Conservation (phyloP, 176 grass and related monocot species). For the Triticum urartu region DNA sequence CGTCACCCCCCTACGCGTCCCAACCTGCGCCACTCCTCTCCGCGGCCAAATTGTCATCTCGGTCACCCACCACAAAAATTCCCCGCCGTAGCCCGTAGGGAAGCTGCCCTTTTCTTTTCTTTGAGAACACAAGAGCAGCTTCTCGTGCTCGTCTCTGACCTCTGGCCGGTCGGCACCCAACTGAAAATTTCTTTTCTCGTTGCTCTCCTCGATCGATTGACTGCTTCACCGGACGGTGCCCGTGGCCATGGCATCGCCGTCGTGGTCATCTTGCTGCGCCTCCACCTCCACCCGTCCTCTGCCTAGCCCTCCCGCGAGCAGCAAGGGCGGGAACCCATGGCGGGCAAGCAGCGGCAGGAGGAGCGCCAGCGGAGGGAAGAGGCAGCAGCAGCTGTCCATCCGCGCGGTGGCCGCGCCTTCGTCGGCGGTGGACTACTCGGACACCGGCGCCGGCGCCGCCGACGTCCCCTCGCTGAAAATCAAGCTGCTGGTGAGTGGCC, state of each 20-base stretch:
- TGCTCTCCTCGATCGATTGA: background rate
- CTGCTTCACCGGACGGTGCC: too few species aligned
- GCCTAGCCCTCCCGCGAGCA: background rate
- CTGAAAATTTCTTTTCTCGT: background rate
- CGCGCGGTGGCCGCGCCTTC: slow-evolving; percentile 32
- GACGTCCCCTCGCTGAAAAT: slow-evolving; percentile 49
- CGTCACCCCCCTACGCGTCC: too few species aligned
- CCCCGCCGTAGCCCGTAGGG: too few species aligned
- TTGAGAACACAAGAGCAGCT: background rate
- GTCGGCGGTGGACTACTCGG: slow-evolving; percentile 18
- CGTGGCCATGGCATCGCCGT: slow-evolving; percentile 35
- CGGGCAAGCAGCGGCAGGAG: background rate
- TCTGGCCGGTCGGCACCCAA: background rate
- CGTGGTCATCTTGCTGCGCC: slow-evolving; percentile 34
- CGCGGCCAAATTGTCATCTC: too few species aligned
- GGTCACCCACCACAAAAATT: too few species aligned
- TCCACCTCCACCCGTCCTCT: slow-evolving; percentile 16
- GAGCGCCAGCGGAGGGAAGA: background rate
- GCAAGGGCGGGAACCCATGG: background rate
- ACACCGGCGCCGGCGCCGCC: background rate
- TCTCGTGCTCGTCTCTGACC: background rate
- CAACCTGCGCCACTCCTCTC: too few species aligned
- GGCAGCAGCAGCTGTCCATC: background rate
- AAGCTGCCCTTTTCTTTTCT: background rate
- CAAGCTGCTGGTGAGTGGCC: slow-evolving; percentile 51